Evolutionary conservation across 805 yeast species (phyloP), one percentile per base, ranked within the genome.

Genomic region (Yarrowia hollandica): DNA sequence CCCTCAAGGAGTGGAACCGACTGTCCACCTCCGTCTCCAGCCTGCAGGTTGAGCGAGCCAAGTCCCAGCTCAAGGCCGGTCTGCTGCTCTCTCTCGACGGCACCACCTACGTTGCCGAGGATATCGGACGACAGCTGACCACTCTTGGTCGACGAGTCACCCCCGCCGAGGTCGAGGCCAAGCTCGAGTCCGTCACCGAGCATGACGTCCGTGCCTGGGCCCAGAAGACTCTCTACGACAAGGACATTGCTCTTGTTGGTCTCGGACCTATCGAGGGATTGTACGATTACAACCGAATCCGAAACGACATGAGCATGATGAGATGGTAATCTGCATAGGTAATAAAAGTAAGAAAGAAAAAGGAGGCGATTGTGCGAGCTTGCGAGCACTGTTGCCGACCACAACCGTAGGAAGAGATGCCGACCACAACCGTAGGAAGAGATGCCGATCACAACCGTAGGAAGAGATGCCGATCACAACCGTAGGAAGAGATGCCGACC

Each of bases 21-120:
- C 79, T 94, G 61, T 85, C 87, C 70, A 74, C 77, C 19, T 96
- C 96, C n/a, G 78, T 92, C 56, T 75, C 90, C 3, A 89, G 82
- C 19, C 88, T 83, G 44, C 98, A 94, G 74, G 94, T 94, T 11
- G 95, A 85, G 71, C 84, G 96, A 60, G 96, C 98, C 11, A 94
- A 94, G 74, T 84, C 97, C 1, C 97, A 91, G 74, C 78, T 94
- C 64, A 91, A 92, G 75, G 98, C 98, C 0, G 88, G 97, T 0
- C 77, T 94, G 59, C 78, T 94, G 54, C 77, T 94, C 60, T 88
- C 96, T 5, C 78, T 94, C 44, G 99, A 94, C 72, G 97, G 96
- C 62, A 85, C 96, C 12, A 90, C 98, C 7, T 92, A 97, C 6
- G 83, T 90, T 52, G 97, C 97, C 28, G 99, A 94, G 74, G 98